phyloP scores from a whole-genome alignment of 2,329 filamentous ascomycete genomes.

The Aspergillus cejpii region DNA sequence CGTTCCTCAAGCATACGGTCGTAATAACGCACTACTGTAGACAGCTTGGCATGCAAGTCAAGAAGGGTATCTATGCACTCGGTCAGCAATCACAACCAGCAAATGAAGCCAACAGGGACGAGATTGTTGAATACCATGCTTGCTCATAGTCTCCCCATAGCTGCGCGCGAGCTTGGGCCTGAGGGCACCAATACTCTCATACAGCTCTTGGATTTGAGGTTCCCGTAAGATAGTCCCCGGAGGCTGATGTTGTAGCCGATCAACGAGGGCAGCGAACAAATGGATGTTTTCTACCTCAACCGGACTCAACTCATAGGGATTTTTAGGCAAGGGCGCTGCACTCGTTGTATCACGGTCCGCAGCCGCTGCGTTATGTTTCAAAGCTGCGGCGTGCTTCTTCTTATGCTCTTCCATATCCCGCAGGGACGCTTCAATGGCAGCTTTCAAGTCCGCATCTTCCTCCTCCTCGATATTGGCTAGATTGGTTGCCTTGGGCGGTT shows the following conservation, averaged over 20 bases:
- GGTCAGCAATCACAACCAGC: constrained; percentile 15
- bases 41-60: constrained; percentile 89
- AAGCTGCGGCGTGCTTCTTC: constrained; percentile 72
- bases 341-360: constrained; percentile 48
- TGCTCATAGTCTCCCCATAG: constrained; percentile 99
- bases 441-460: constrained; percentile 86
- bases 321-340: constrained; percentile 60
- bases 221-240: constrained; percentile 94
- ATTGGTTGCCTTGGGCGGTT: constrained; percentile 42
- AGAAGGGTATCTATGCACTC: constrained; percentile 67
- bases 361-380: constrained; percentile 67
- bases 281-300: constrained; percentile 98
- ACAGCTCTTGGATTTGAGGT: constrained; percentile 95
- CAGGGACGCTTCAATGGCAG: constrained; percentile 88
- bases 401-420: constrained; percentile 99
- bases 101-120: neutral
- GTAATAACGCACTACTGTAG: constrained; percentile 94
- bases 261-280: constrained; percentile 86
- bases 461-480: constrained; percentile 56
- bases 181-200: constrained; percentile 91
- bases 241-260: constrained; percentile 88
- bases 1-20: constrained; percentile 97
- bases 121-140: constrained; percentile 62
- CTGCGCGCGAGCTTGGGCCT: constrained; percentile 90
- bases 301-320: constrained; percentile 87